phyloP scores from a whole-genome alignment of 148 eudicot genomes.

The Gaultheria prostrata region DNA sequence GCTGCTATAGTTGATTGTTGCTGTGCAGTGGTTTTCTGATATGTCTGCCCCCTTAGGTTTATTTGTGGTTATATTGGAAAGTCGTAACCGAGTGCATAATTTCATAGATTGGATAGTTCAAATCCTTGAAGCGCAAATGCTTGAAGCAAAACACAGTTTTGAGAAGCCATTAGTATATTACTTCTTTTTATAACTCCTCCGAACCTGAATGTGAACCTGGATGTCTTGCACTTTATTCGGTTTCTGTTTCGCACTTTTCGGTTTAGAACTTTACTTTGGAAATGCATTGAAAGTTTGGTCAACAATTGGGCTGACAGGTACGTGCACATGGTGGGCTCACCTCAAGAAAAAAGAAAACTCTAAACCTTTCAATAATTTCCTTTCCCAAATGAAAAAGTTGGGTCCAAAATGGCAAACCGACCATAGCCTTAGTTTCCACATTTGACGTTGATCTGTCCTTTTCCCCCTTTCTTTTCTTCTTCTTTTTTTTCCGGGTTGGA shows the following conservation, averaged over 20 bases:
- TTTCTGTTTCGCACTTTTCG: no score
- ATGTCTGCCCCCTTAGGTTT: neutral
- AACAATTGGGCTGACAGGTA: no score
- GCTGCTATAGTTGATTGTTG: neutral
- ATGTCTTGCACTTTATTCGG: neutral
- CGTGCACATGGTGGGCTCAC: no score
- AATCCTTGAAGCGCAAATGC: conserved; percentile 1
- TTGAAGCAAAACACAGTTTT: neutral
- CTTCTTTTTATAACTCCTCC: neutral
- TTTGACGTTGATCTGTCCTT: no score
- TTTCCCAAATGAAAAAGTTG: no score
- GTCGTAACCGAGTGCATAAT: neutral
- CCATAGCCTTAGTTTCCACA: neutral
- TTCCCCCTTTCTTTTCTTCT: no score
- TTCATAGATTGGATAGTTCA: neutral
- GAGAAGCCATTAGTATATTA: neutral
- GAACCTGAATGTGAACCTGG: neutral
- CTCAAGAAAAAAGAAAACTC: no score
- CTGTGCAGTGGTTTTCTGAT: neutral
- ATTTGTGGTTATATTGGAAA: neutral
- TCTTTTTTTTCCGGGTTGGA: no score
- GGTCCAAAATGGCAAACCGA: no score
- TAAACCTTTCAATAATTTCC: no score
- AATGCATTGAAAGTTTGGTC: no score
- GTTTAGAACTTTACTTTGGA: no score